These are phyloP conservation scores for Macaranga tanarius DNA, from an alignment of 441 rosid species.

Conservation along the genomic window DNA sequence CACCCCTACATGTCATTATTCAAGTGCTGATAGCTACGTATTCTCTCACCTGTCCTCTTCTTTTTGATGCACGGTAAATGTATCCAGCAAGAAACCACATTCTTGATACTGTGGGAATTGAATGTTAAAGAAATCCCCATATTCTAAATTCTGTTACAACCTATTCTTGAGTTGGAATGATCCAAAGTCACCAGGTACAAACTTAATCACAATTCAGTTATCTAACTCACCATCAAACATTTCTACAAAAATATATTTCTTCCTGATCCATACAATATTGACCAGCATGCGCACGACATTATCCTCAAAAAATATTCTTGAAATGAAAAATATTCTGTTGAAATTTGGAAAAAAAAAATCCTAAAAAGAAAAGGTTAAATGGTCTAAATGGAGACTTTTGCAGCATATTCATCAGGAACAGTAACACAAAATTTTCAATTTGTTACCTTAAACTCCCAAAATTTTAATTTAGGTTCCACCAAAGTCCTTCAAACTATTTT, in stretches of 20 bases:
- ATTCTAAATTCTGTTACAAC: not conserved
- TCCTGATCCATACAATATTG: not conserved
- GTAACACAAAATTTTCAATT: too few relatives aligned
- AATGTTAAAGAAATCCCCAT: not conserved
- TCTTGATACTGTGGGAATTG: not conserved
- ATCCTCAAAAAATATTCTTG: not conserved
- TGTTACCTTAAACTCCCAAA: too few relatives aligned
- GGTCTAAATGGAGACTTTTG: not conserved
- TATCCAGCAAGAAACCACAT: constrained; percentile 1
- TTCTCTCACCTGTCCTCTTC: not conserved
- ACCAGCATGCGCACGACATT: not conserved
- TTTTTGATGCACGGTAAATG: not conserved
- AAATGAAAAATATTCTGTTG: not conserved
- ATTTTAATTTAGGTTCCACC: too few relatives aligned
- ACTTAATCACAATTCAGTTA: not conserved
- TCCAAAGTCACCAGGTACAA: not conserved
- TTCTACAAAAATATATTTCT: not conserved
- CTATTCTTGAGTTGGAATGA: not conserved
- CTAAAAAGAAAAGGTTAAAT: not conserved
- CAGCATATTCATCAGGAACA: not conserved
- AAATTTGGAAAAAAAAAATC: not conserved
- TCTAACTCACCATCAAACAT: not conserved
- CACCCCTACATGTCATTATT: too few relatives aligned
- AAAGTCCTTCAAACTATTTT: too few relatives aligned
- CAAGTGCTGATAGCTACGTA: not conserved